A percentile compares a stretch with the other conserved stretches of the same genome.
These are phyloP conservation scores for Plasmodium knowlesi DNA, from an alignment of 169 alveolate species.

Conservation along the genomic window DNA sequence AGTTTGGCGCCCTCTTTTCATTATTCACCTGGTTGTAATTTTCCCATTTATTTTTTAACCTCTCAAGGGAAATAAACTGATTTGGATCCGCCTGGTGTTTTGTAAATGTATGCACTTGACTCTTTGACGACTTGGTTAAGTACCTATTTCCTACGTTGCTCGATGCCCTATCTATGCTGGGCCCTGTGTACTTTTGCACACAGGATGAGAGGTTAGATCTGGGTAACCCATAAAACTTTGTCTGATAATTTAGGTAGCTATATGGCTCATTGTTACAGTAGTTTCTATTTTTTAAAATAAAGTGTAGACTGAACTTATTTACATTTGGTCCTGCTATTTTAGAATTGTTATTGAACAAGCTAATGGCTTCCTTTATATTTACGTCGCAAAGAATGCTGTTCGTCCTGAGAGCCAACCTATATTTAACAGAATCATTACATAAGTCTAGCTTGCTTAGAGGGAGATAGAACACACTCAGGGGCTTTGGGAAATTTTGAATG, in stretches of 20 bases:
- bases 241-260: conserved; percentile 14
- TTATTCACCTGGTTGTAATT: conserved; percentile 4
- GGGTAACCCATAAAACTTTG: conserved; percentile 51
- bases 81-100: not conserved
- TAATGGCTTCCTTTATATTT: conserved; percentile 59
- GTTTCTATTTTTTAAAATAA: conserved; percentile 59
- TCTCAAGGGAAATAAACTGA: conserved; percentile 26
- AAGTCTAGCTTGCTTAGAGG: conserved; percentile 54
- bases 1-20: not conserved
- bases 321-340: conserved; percentile 53
- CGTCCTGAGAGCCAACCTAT: conserved; percentile 42
- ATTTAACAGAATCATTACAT: conserved; percentile 48
- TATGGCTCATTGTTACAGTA: conserved; percentile 19
- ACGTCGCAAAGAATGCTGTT: conserved; percentile 25
- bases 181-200: conserved; percentile 9
- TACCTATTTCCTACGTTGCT: not conserved
- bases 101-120: conserved; percentile 27
- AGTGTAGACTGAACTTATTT: conserved; percentile 55
- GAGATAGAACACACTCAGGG: conserved; percentile 41
- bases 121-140: conserved; percentile 24
- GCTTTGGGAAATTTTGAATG: conserved; percentile 29
- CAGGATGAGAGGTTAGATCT: conserved; percentile 56
- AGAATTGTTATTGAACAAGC: conserved; percentile 57
- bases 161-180: not conserved
- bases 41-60: conserved; percentile 54